Evolutionary conservation across 2,329 filamentous ascomycete genomes (phyloP).

Genomic region (Aspergillus sp.): DNA sequence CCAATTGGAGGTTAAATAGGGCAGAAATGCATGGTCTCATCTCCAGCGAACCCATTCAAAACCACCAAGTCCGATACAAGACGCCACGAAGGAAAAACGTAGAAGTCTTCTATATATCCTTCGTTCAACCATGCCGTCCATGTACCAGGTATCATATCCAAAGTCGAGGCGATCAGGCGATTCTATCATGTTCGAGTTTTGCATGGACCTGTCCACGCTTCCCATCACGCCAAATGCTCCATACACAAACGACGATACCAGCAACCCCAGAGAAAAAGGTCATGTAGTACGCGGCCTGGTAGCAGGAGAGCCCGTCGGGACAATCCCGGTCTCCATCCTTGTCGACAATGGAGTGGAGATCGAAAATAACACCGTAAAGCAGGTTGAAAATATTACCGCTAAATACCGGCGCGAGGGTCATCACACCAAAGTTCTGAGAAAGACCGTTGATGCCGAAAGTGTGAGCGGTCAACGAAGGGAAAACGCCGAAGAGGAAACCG

Average conservation of each 20-base stretch:
- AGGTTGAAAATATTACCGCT: slow-evolving; percentile 92
- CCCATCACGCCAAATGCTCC: slow-evolving; percentile 45
- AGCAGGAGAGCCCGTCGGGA: slow-evolving; percentile 75
- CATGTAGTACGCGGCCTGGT: slow-evolving; percentile 74
- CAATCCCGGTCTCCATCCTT: slow-evolving; percentile 72
- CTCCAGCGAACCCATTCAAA: background rate
- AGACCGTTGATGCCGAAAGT: slow-evolving; percentile 87
- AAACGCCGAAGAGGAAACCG: slow-evolving; percentile 91
- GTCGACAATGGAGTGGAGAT: slow-evolving; percentile 70
- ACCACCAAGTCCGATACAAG: background rate
- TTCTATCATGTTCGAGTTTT: slow-evolving; percentile 34
- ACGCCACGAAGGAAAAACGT: background rate
- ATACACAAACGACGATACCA: slow-evolving; percentile 69
- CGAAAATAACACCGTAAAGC: slow-evolving; percentile 81
- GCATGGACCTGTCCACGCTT: slow-evolving; percentile 24
- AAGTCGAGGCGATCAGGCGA: slow-evolving; percentile 26
- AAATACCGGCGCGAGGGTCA: slow-evolving; percentile 85
- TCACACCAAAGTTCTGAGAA: slow-evolving; percentile 93
- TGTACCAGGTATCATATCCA: background rate
- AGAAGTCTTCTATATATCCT: background rate
- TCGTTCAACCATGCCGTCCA: background rate
- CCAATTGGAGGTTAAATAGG: background rate
- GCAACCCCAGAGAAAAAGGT: slow-evolving; percentile 71
- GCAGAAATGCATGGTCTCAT: background rate
- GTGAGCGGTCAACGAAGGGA: slow-evolving; percentile 84